phyloP scores from a whole-genome alignment of 169 alveolate genomes.

The Plasmodium reichenowi region DNA sequence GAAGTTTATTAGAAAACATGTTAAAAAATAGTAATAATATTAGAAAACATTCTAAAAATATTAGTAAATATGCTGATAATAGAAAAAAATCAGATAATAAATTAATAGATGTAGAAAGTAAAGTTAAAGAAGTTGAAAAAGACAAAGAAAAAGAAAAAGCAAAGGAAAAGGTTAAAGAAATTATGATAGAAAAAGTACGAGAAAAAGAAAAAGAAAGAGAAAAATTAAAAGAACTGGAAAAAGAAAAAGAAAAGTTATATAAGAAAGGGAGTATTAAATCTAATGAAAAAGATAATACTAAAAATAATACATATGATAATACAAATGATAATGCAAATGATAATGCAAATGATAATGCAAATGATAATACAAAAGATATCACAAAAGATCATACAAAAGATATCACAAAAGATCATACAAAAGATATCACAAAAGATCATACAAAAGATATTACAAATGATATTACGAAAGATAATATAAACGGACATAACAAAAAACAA shows the following conservation, averaged over 20 bases:
- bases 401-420: background rate
- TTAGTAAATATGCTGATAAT: background rate
- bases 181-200: constrained; percentile 16
- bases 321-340: background rate
- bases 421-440: no score
- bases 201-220: constrained; percentile 1
- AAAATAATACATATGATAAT: background rate
- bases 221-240: constrained; percentile 3
- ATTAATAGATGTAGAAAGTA: background rate
- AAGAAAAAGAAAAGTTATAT: background rate
- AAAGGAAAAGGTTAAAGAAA: constrained; percentile 20
- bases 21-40: no score
- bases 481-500: background rate
- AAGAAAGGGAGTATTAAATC: no score
- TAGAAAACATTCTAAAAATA: background rate
- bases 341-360: no score
- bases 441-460: no score
- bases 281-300: background rate
- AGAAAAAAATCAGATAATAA: background rate
- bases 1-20: background rate
- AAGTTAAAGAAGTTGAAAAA: background rate
- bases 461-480: background rate
- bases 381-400: background rate
- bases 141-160: background rate
- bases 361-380: background rate